These are phyloP conservation scores for Plasmodium reichenowi DNA, from an alignment of 169 alveolate species.

Conservation along the genomic window DNA sequence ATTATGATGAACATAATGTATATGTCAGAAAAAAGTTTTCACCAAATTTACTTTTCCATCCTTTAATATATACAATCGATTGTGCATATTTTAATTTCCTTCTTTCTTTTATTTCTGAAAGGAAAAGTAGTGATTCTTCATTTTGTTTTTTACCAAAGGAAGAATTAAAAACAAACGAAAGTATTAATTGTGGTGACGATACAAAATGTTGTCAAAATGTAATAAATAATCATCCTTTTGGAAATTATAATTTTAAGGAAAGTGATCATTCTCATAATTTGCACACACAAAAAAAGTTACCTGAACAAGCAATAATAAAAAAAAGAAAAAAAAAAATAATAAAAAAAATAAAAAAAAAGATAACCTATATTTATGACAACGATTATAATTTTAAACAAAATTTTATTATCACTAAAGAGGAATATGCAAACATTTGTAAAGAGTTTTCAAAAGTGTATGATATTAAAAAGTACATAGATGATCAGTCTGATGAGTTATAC, in stretches of 20 bases:
- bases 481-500: background rate
- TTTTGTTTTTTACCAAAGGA: too few relatives aligned
- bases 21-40: constrained; percentile 30
- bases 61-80: constrained; percentile 42
- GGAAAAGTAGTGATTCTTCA: background rate
- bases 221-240: background rate
- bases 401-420: background rate
- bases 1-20: constrained; percentile 27
- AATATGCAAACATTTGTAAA: background rate
- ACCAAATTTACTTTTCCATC: constrained; percentile 22
- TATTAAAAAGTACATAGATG: background rate
- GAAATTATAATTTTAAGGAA: too few relatives aligned
- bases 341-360: background rate
- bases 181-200: background rate
- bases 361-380: background rate
- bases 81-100: constrained; percentile 45
- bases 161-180: too few relatives aligned
- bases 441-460: background rate
- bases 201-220: background rate
- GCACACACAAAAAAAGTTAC: too few relatives aligned
- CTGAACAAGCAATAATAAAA: background rate
- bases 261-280: too few relatives aligned
- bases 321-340: background rate
- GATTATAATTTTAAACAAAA: constrained; percentile 7
- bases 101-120: constrained; percentile 21